Percentiles rank a stretch among this genome's conserved stretches.
Evolutionary conservation across 108 stramenopile genomes (phyloP).

Genomic region (Skeletonema marinoi): DNA sequence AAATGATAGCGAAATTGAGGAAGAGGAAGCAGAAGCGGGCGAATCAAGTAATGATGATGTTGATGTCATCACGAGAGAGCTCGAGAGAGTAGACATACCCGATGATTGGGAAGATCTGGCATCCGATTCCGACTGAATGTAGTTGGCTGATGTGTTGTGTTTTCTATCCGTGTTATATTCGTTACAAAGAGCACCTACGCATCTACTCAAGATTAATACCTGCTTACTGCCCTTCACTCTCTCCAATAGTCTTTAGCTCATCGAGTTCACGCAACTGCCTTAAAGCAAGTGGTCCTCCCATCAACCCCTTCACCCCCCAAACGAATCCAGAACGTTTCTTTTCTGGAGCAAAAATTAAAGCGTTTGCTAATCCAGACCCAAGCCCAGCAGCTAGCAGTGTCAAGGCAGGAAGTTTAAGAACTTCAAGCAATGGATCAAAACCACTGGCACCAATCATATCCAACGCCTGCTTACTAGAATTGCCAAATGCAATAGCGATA

Average conservation of each 20-base stretch:
- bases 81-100: too few species aligned
- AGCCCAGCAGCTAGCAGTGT: slow-evolving; percentile 57
- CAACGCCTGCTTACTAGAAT: slow-evolving; percentile 59
- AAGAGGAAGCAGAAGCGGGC: too few species aligned
- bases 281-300: slow-evolving; percentile 77
- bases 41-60: too few species aligned
- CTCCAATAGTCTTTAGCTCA: slow-evolving; percentile 53
- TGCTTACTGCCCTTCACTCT: slow-evolving; percentile 33
- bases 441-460: slow-evolving; percentile 23
- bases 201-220: too few species aligned
- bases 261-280: slow-evolving; percentile 53
- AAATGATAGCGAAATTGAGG: too few species aligned
- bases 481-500: slow-evolving; percentile 68
- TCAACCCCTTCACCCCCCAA: slow-evolving; percentile 75
- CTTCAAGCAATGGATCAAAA: slow-evolving; percentile 9
- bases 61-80: too few species aligned
- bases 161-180: too few species aligned
- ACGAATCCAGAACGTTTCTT: slow-evolving; percentile 56
- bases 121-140: too few species aligned
- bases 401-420: slow-evolving; percentile 54
- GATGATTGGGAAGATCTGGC: too few species aligned
- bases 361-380: slow-evolving; percentile 58
- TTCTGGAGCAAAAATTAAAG: slow-evolving; percentile 48
- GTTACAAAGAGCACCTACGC: too few species aligned
- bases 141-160: too few species aligned